These are phyloP conservation scores for Anthostomella pinea DNA, from an alignment of 2,329 filamentous ascomycete genomes.

Conservation along the genomic window DNA sequence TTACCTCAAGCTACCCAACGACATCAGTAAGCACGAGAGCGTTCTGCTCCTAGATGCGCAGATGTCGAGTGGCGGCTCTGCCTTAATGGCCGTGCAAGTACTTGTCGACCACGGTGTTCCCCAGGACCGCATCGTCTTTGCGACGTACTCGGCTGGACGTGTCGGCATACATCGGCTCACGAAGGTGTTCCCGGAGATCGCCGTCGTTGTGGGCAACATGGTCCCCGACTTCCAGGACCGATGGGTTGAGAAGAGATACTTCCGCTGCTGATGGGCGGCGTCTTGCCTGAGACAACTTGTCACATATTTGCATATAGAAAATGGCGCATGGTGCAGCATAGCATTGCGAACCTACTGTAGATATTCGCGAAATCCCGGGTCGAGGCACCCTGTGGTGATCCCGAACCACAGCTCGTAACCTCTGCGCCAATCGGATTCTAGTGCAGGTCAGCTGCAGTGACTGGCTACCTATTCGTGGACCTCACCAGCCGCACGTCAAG, in stretches of 20 bases:
- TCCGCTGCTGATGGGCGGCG: constrained; percentile 83
- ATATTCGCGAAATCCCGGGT: too few relatives aligned
- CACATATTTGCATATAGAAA: too few relatives aligned
- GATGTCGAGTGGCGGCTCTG: constrained; percentile 84
- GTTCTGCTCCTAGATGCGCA: constrained; percentile 89
- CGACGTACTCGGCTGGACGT: constrained; percentile 85
- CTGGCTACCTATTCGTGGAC: too few relatives aligned
- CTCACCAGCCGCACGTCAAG: too few relatives aligned
- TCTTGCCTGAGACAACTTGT: too few relatives aligned
- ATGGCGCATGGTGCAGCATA: too few relatives aligned
- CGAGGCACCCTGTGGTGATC: too few relatives aligned
- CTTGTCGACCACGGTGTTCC: constrained; percentile 88
- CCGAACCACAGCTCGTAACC: too few relatives aligned
- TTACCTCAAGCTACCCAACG: constrained; percentile 74
- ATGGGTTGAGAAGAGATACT: constrained; percentile 88
- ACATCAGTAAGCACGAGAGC: constrained; percentile 71
- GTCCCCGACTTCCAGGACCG: constrained; percentile 78
- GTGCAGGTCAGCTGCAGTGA: too few relatives aligned
- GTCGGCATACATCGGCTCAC: constrained; percentile 81
- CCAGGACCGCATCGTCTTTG: constrained; percentile 82
- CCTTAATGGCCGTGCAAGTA: constrained; percentile 94
- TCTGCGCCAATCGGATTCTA: too few relatives aligned
- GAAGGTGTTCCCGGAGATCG: constrained; percentile 83
- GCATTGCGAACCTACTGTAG: too few relatives aligned
- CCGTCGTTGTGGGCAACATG: constrained; percentile 80